Evolutionary conservation across 2,329 filamentous ascomycete genomes (phyloP), one percentile per base, ranked within the genome.

Genomic region (Amauroascus verrucosus): DNA sequence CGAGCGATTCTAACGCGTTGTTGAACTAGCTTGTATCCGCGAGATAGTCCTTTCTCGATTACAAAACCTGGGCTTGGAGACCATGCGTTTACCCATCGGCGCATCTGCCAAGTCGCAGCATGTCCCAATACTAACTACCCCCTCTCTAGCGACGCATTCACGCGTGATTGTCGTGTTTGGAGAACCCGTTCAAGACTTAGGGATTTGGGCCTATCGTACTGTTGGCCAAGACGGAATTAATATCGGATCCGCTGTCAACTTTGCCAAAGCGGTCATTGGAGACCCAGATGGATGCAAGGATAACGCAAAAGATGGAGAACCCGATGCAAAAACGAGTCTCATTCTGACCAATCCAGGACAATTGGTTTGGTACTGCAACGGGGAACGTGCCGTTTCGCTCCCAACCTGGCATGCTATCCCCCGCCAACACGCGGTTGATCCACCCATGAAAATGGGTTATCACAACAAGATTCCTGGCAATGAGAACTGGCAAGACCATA

Each of bases 311-410:
- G 52, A 55, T 33, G 35, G 41, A 26, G 20, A 50, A 32, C 47
- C 33, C 11, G 49, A 65, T 3, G 58, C 66, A 0, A 46, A 60
- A 0, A 70, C 81, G 77, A 0, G 85, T 2, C 71, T 96, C 53
- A 70, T 96, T 26, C 72, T 95, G 24, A 80, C 88, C 44, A 96
- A 95, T 64, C 75, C 81, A 3, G 88, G 87, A 3, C 83, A 94
- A 69, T 72, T 86, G 16, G 74, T 83, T 61, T 96, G 88, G 83
- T 87, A 85, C 66, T 80, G 85, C 38, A 76, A 79, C 49, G 76
- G 76, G 1, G 70, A 76, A 49, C 76, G 78, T 47, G 75, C 81
- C 0, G 73, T 95, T 56, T 85, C 80, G 0, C 65, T 76, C 1
- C 63, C 65, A 0, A 77, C 75, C 2, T 85, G 84, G 74, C 64